Conservation (phyloP, 73 alveolate species). For the Stentor coeruleus region DNA sequence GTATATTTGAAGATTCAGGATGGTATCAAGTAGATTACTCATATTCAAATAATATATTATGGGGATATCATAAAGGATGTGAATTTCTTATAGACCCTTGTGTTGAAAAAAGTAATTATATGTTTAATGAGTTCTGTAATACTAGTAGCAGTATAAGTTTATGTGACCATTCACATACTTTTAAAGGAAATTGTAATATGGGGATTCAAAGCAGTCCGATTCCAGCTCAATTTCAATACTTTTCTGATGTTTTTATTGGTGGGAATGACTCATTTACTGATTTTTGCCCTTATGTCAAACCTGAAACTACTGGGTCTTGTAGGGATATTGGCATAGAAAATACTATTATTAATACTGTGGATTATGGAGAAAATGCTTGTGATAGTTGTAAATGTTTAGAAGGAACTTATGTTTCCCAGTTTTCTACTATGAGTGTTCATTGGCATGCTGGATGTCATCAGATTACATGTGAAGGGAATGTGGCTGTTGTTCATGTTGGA, state of each 20-base stretch:
- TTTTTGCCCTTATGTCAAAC: constrained; percentile 19
- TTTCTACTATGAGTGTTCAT: constrained; percentile 1
- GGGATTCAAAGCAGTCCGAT: not conserved
- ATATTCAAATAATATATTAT: not conserved
- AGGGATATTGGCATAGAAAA: not conserved
- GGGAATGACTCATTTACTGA: constrained; percentile 19
- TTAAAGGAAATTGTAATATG: constrained; percentile 20
- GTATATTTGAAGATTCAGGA: constrained; percentile 25
- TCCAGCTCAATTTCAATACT: constrained; percentile 25
- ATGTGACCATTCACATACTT: constrained; percentile 8
- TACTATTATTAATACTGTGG: not conserved
- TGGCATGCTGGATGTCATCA: constrained; percentile 9
- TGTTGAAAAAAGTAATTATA: not conserved
- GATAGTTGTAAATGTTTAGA: not conserved
- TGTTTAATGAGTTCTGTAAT: not conserved
- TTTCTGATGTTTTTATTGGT: constrained; percentile 17
- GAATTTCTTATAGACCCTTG: constrained; percentile 6
- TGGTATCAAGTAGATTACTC: constrained; percentile 22
- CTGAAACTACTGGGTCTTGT: not conserved
- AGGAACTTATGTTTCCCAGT: constrained; percentile 18
- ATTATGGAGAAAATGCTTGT: not conserved
- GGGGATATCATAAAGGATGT: constrained; percentile 25
- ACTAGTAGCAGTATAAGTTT: too few species aligned
- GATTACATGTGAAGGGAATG: constrained; percentile 23
- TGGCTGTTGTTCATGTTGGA: constrained; percentile 11